Base-by-base conservation (phyloP, 805 yeast genomes). In the Barnettozyma populi region DNA sequence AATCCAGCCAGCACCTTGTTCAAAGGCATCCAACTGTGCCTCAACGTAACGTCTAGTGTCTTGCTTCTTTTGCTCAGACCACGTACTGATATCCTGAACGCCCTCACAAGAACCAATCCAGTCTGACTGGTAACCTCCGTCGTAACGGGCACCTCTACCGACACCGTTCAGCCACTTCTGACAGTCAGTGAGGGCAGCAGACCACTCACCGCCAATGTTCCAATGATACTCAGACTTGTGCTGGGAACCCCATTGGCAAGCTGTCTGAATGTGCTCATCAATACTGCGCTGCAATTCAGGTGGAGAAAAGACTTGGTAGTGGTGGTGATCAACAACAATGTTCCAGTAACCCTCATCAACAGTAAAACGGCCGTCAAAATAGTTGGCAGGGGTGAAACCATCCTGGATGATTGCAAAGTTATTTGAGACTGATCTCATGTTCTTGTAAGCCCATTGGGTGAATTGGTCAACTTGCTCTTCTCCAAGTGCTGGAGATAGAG, bases 141-240 rank as follows among this genome's bases (percentile, higher is more conserved):
- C 90, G 66, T 76, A 89, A 61, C 96, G 79, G 29, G 96, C 82
- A 51, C 95, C 95, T 50, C 80, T 71, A 46, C 82, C 82, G 19
- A 85, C 90, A 61, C 97, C 97, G 60, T 90, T 90, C 42, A 90
- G 70, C 95, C 95, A 85, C 49, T 74, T 74, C 7, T 94, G 79
- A 71, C 97, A 90, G 68, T 90, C 97, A 3, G 96, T 90, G 54
- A 90, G 74, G 1, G 97, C 97, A 11, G 90, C 95, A 21, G 87
- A 73, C 87, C 92, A 90, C 70, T 90, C 97, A 52, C 97, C 97
- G 41, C 80, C 76, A 29, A 90, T 73, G 46, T 77, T 76, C 87
- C 92, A 86, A 65, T 85, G 88, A 57, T 72, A 66, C 63, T 86
- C 89, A 38, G 57, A 49, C 11, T 60, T 49, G 36, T 75, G 68